Base-by-base conservation (phyloP, 768 basidiomycete genomes). In the Lyophyllum decastes region DNA sequence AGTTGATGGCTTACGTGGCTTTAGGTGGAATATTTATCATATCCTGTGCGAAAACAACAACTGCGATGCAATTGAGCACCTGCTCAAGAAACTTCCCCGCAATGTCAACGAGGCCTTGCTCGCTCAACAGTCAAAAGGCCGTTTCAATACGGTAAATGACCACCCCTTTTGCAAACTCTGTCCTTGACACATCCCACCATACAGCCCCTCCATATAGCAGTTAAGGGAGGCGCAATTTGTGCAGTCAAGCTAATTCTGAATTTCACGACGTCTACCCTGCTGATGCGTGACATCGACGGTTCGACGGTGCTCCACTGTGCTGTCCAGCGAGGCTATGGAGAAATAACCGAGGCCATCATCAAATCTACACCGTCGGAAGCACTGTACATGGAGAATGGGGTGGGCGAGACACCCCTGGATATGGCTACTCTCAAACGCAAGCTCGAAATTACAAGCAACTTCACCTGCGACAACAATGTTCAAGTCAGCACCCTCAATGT, bases 1-100 rank as follows among this genome's bases (percentile, higher is more conserved):
- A 1, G 6, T 41, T 10, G n/a, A n/a, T 43, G 49, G 35, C 9
- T 41, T 2, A 41, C 16, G 19, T 2, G 2, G n/a, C n/a, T 17
- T 11, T 55, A 88, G 85, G 5, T 82, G 75, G 75, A 88, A 88
- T 62, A 77, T 86, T 21, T 81, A 78, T 58, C 86, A 88, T 66
- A 68, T 77, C 16, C 65, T 82, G 33, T 79, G 76, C 62, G 38
- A 62, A 0, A 48, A 54, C 0, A 70, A 69, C 41, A 46, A 72
- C 10, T 56, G 61, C 4, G 66, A 72, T 2, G 57, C 77, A 19
- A 63, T 86, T 14, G 66, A 76, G 26, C 74, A 82, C 62, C 63
- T 84, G 1, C 64, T 85, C 4, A 65, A 76, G 12, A 81, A 80
- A 57, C 73, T 88, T 2, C 82, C 85, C n/a, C 67, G 68, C 19